phyloP scores from a whole-genome alignment of 1,284 basidiomycete genomes.

The Veloporphyrellus conicus region DNA sequence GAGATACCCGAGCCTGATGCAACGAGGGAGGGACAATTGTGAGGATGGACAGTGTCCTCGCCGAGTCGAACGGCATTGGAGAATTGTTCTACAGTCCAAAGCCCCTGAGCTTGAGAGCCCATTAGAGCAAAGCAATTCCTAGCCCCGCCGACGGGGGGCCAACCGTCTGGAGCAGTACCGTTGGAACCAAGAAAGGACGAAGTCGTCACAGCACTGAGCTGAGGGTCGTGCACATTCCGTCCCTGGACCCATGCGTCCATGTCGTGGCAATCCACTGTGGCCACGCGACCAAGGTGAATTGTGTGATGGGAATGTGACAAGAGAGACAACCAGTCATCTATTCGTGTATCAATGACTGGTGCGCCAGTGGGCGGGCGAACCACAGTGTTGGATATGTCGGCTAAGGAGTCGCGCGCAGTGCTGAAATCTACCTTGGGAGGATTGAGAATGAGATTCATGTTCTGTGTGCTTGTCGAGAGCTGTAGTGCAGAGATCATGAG shows the following conservation, averaged over 20 bases:
- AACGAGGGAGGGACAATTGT: constrained; percentile 2
- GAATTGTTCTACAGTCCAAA: neutral
- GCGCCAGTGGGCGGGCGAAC: neutral
- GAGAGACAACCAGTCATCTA: constrained; percentile 3
- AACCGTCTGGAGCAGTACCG: constrained; percentile 1
- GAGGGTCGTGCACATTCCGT: constrained; percentile 11
- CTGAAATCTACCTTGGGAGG: neutral
- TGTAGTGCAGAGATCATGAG: constrained; percentile 7
- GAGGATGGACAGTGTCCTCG: neutral
- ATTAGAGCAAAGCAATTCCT: constrained; percentile 5
- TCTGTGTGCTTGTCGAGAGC: neutral
- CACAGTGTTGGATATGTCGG: constrained; percentile 8
- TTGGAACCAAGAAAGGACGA: constrained; percentile 12
- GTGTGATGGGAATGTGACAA: constrained; percentile 10
- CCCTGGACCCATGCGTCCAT: constrained; percentile 21
- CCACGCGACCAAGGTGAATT: constrained; percentile 23
- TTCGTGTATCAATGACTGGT: neutral
- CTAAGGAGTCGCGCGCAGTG: constrained; percentile 2
- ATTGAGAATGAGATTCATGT: neutral
- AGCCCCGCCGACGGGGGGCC: constrained; percentile 1
- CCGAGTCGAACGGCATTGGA: neutral
- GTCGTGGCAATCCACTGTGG: constrained; percentile 25
- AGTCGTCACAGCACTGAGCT: constrained; percentile 7
- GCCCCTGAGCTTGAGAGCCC: constrained; percentile 6
- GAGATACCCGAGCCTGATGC: constrained; percentile 1